Percentiles rank a stretch among this genome's conserved stretches.
Evolutionary conservation across 371 early-diverging fungal species (phyloP).

Genomic region (Basidiobolus meristosporus): DNA sequence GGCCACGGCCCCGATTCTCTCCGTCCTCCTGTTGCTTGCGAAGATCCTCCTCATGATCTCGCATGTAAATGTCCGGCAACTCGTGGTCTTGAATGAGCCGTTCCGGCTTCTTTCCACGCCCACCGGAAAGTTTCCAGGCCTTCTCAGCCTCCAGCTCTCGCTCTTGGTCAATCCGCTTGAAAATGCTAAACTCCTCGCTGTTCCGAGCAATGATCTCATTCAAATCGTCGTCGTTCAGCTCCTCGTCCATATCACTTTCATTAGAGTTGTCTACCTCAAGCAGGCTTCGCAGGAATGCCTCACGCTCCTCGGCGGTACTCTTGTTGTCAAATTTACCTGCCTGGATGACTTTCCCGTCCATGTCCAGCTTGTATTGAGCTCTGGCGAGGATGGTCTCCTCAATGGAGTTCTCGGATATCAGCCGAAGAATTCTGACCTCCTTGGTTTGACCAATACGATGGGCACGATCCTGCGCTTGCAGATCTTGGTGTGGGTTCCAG

Average conservation of each 20-base stretch:
- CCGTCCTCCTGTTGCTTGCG: constrained; percentile 24
- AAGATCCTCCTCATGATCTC: constrained; percentile 34
- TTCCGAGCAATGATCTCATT: constrained; percentile 66
- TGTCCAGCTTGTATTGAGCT: constrained; percentile 91
- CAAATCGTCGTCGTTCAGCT: constrained; percentile 67
- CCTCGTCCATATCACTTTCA: constrained; percentile 51
- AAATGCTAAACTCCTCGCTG: constrained; percentile 51
- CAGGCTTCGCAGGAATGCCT: constrained; percentile 35
- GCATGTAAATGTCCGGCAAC: constrained; percentile 71
- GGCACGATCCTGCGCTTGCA: constrained; percentile 99
- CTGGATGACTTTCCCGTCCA: constrained; percentile 97
- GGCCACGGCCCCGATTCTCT: constrained; percentile 49
- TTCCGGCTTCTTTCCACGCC: constrained; percentile 24
- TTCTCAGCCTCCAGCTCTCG: constrained; percentile 20
- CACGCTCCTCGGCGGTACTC: constrained; percentile 82
- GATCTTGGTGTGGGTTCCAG: constrained; percentile 97
- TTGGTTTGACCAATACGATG: constrained; percentile 99
- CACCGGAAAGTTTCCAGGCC: constrained; percentile 8
- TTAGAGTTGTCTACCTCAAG: constrained; percentile 6
- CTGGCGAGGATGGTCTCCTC: constrained; percentile 93
- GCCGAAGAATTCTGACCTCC: constrained; percentile 96
- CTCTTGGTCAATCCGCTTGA: constrained; percentile 48
- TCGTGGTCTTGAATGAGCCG: constrained; percentile 74
- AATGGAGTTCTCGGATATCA: constrained; percentile 87
- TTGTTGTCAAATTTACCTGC: constrained; percentile 98